Evolutionary conservation across 352 stramenopile genomes (phyloP).

Genomic region (Phytophthora syringae): DNA sequence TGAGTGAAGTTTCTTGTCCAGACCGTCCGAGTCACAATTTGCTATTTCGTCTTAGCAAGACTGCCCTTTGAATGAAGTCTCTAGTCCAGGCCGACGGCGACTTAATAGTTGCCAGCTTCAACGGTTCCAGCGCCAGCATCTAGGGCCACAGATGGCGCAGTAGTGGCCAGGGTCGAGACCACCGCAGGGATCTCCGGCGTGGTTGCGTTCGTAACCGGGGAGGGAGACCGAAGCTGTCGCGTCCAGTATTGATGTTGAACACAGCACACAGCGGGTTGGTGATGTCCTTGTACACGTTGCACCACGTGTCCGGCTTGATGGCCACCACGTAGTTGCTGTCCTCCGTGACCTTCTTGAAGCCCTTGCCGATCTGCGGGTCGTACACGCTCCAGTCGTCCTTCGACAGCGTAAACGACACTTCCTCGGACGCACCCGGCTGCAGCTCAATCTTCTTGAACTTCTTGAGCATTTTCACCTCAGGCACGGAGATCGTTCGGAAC

Average conservation of each 20-base stretch:
- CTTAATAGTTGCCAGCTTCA: conserved; percentile 24
- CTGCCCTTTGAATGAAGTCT: neutral
- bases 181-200: neutral
- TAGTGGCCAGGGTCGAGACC: neutral
- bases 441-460: conserved; percentile 82
- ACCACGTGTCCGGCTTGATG: conserved; percentile 73
- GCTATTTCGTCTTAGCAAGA: too few species aligned
- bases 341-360: conserved; percentile 67
- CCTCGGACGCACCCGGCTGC: conserved; percentile 36
- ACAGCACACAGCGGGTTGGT: conserved; percentile 47
- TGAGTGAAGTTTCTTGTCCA: too few species aligned
- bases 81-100: neutral
- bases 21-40: too few species aligned
- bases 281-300: conserved; percentile 59
- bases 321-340: conserved; percentile 63
- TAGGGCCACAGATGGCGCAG: conserved; percentile 8
- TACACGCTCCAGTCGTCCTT: conserved; percentile 62
- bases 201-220: conserved; percentile 13
- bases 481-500: conserved; percentile 59
- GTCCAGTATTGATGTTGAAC: conserved; percentile 46
- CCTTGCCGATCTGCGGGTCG: conserved; percentile 61
- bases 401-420: conserved; percentile 48
- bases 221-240: conserved; percentile 22
- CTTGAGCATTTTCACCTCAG: conserved; percentile 83
- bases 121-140: conserved; percentile 23